These are phyloP conservation scores for Penicillium psychrofluorescens DNA, from an alignment of 495 filamentous ascomycete species.

Conservation along the genomic window DNA sequence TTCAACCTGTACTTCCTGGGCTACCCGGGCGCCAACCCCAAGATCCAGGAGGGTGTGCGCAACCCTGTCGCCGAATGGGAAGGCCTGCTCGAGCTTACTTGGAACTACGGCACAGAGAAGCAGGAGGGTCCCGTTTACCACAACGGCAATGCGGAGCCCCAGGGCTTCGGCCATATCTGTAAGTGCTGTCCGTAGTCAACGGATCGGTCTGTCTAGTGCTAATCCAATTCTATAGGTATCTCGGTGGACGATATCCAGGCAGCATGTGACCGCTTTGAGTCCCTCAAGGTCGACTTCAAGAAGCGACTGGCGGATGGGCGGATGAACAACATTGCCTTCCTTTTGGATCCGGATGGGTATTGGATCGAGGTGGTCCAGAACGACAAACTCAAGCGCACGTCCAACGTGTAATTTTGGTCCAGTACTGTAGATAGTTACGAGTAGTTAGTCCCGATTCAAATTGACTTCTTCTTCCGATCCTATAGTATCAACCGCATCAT, in stretches of 20 bases:
- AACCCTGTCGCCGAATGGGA: slow-evolving; percentile 62
- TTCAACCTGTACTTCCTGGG: slow-evolving; percentile 95
- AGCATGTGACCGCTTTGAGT: slow-evolving; percentile 80
- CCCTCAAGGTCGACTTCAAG: slow-evolving; percentile 78
- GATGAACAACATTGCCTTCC: slow-evolving; percentile 93
- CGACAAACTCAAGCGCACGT: slow-evolving; percentile 40
- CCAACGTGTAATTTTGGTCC: slow-evolving; percentile 29
- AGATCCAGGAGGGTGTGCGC: slow-evolving; percentile 40
- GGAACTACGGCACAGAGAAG: slow-evolving; percentile 96
- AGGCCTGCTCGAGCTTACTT: slow-evolving; percentile 84
- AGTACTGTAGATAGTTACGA: too few relatives aligned
- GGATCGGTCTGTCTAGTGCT: slow-evolving; percentile 58
- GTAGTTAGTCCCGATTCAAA: too few relatives aligned
- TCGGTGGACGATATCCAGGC: slow-evolving; percentile 84
- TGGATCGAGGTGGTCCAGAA: slow-evolving; percentile 88
- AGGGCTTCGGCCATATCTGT: slow-evolving; percentile 93
- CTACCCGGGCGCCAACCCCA: slow-evolving; percentile 49
- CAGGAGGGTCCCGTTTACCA: slow-evolving; percentile 80
- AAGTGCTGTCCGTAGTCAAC: slow-evolving; percentile 57
- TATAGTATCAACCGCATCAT: neutral
- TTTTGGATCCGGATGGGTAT: slow-evolving; percentile 88
- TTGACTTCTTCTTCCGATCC: too few relatives aligned
- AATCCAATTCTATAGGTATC: slow-evolving; percentile 50
- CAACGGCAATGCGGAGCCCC: slow-evolving; percentile 82
- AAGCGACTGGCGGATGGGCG: slow-evolving; percentile 86